Conservation (phyloP, 176 grass and related monocot species). For the Phoenix roebelenii region DNA sequence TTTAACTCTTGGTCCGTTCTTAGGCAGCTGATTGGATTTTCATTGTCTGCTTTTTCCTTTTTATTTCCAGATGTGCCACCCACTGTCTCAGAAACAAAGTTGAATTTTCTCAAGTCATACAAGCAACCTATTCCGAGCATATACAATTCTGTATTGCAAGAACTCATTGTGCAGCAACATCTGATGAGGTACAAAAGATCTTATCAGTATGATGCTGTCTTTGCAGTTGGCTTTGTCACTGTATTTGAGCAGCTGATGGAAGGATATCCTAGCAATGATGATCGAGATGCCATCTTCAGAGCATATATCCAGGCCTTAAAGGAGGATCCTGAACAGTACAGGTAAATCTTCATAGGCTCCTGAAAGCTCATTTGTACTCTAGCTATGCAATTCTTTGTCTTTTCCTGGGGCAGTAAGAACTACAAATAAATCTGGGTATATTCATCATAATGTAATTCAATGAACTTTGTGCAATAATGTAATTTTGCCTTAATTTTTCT, state of each 20-base stretch:
- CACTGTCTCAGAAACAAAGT: conserved; percentile 81
- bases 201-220: conserved; percentile 88
- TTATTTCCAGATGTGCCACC: conserved; percentile 55
- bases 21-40: too few relatives aligned
- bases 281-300: conserved; percentile 68
- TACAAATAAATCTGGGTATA: too few relatives aligned
- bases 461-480: too few relatives aligned
- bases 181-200: conserved; percentile 95
- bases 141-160: conserved; percentile 83
- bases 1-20: too few relatives aligned
- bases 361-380: too few relatives aligned
- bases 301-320: conserved; percentile 75
- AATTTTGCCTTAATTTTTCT: too few relatives aligned
- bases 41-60: not conserved
- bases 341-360: conserved; percentile 15
- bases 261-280: conserved; percentile 72
- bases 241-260: conserved; percentile 96
- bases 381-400: too few relatives aligned
- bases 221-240: conserved; percentile 93
- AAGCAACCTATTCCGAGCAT: conserved; percentile 92
- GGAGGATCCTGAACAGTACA: conserved; percentile 72
- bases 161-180: conserved; percentile 93
- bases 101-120: conserved; percentile 79
- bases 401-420: too few relatives aligned
- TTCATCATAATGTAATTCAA: too few relatives aligned